Evolutionary conservation across 805 yeast species (phyloP).

Genomic region (Candida manassasensis): DNA sequence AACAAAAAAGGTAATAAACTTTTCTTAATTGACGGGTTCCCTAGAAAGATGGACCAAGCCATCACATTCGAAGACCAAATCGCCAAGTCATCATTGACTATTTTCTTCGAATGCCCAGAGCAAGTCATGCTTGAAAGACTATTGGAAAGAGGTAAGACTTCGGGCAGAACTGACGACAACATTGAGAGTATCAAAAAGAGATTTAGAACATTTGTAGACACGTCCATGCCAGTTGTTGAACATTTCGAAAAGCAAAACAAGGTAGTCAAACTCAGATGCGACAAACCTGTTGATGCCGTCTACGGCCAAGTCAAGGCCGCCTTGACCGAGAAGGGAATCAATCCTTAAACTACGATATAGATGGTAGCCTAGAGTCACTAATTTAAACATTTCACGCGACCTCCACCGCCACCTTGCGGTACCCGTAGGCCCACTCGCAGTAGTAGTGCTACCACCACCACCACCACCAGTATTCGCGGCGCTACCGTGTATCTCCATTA

Average conservation of each 20-base stretch:
- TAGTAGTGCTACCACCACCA: no score
- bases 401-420: no score
- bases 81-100: conserved; percentile 65
- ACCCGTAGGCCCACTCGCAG: no score
- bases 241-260: conserved; percentile 67
- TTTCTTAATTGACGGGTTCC: conserved; percentile 93
- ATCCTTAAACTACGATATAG: conserved; percentile 1
- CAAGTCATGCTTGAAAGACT: conserved; percentile 78
- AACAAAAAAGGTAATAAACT: conserved; percentile 47
- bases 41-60: conserved; percentile 98
- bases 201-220: conserved; percentile 78
- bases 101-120: conserved; percentile 81
- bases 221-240: conserved; percentile 92
- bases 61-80: conserved; percentile 77
- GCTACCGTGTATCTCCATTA: no score
- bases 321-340: conserved; percentile 40
- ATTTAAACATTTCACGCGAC: no score
- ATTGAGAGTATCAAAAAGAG: conserved; percentile 86
- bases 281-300: conserved; percentile 76
- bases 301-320: conserved; percentile 64
- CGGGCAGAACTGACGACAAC: conserved; percentile 93
- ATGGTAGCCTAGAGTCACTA: no score
- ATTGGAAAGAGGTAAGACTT: conserved; percentile 87
- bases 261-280: conserved; percentile 76
- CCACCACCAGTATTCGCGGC: no score